Evolutionary conservation across 345 rosid species (phyloP).

Genomic region (Cardiospermum halicacabum): DNA sequence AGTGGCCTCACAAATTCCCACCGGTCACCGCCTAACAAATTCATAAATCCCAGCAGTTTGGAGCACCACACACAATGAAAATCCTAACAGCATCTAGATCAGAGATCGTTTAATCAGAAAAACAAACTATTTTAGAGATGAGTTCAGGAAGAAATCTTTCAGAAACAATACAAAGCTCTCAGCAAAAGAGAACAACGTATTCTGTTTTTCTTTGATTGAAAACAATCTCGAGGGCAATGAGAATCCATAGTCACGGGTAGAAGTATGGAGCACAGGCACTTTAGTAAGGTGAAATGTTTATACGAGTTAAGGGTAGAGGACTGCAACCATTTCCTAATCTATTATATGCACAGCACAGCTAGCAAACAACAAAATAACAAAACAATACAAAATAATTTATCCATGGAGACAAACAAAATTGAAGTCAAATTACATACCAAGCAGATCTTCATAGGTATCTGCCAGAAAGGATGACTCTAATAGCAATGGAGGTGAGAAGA

Average conservation of each 20-base stretch:
- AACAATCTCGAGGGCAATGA: neutral
- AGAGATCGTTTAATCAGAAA: neutral
- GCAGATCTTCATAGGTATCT: conserved; percentile 84
- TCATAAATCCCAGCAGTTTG: neutral
- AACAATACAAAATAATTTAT: neutral
- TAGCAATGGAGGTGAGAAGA: conserved; percentile 86
- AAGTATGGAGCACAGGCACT: neutral
- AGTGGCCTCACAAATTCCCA: neutral
- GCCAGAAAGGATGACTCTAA: conserved; percentile 67
- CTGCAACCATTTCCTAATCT: neutral
- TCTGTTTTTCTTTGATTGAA: neutral
- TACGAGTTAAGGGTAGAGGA: conserved; percentile 8
- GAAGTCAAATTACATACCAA: conserved; percentile 49
- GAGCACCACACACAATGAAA: neutral
- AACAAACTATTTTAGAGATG: neutral
- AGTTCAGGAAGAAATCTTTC: neutral
- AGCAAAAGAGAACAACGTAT: neutral
- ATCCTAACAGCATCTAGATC: neutral
- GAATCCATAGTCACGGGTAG: neutral
- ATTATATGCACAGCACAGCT: neutral
- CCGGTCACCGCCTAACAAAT: neutral
- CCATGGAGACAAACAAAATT: neutral
- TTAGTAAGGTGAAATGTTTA: neutral
- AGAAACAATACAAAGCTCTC: neutral
- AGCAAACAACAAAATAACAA: neutral